Base-by-base conservation (phyloP, 2,329 filamentous ascomycete species). In the Periconia macrospinosa region DNA sequence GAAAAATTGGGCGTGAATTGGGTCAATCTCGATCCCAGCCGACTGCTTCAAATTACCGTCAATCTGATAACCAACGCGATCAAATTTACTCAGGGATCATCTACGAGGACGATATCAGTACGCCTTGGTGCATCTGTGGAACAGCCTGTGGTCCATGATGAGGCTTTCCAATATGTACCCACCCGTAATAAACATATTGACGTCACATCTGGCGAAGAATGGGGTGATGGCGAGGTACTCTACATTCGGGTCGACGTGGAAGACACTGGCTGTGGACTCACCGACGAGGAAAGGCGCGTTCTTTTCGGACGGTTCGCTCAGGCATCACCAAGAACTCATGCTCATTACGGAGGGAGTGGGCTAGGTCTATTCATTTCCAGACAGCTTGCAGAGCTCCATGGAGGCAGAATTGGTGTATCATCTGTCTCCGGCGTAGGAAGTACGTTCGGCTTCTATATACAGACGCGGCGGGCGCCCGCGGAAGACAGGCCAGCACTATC, bases 51-150 rank as follows among this genome's bases (percentile, higher is more conserved):
- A 43, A 74, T 79, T 3, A 66, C 76, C 0, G 63, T 74, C 27
- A 74, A 74, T 30, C 65, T 79, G 1, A 68, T 79, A n/a, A 78
- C 76, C 9, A 79, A 79, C 46, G 72, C 75, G 0, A 77, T 79
- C 65, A 79, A 79, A 50, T 79, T 79, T 56, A 79, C 76, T 0
- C 67, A 74, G 33, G 64, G 69, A 42, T 62, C 65, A 3, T 47
- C 65, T 0, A 60, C 53, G n/a, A 70, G 75, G 2, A 61, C 61
- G 7, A 75, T 79, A 51, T 70, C 62, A 0, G 69, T 79, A 5
- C 71, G 66, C 20, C 56, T 78, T 8, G 69, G 73, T 20, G 75
- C 72, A 6, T 58, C 58, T 3, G 20, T 44, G 1, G 53, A 86
- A 1, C 54, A 58, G 44, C 65, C 65, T 2, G 58, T 59, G n/a